Base-by-base conservation (phyloP, 2,329 filamentous ascomycete genomes). In the Aspergillus fischeri region DNA sequence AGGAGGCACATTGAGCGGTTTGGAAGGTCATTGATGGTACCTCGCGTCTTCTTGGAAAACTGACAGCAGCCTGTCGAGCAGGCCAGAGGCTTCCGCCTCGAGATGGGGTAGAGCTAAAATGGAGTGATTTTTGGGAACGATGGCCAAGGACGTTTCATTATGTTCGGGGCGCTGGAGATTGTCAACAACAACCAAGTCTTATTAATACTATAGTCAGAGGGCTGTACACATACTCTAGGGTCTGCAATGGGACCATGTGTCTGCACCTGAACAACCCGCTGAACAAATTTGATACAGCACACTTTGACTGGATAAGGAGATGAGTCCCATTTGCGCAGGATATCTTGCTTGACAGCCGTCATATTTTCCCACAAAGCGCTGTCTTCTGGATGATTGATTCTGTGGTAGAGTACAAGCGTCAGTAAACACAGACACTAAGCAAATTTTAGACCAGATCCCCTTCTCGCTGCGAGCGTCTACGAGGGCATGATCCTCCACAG, bases 241-340 rank as follows among this genome's bases (percentile, higher is more conserved):
- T 97, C 93, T 55, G 86, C 81, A 64, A 90, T 89, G 57, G 88
- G 78, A 49, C 91, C 91, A n/a, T 88, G 86, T 10, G 91, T 97
- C 75, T 99, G 93, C 20, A 92, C 90, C 63, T 97, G 84, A 48
- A 99, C 89, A 48, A 97, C 91, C 62, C 91, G 87, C 77, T 99
- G 93, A 41, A 91, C 88, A 74, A 99, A 99, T 75, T 99, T 99
- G 81, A 97, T 88, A 78, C 94, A 97, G 80, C 92, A 96, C 73
- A 97, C 88, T 67, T 88, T 88, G 61, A 97, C 85, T 2, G 91
- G 88, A 11, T 88, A 82, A 14, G 85, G 78, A 20, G 90, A 87
- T 47, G 81, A 83, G 66, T 97, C 93, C 93, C 95, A 97, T 68
- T 94, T 86, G 58, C 85, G 86, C 59, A 99, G 76, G 64, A 99